Evolutionary conservation across 202 grass and related monocot species (phyloP).

Genomic region (Brachypodium distachyon): DNA sequence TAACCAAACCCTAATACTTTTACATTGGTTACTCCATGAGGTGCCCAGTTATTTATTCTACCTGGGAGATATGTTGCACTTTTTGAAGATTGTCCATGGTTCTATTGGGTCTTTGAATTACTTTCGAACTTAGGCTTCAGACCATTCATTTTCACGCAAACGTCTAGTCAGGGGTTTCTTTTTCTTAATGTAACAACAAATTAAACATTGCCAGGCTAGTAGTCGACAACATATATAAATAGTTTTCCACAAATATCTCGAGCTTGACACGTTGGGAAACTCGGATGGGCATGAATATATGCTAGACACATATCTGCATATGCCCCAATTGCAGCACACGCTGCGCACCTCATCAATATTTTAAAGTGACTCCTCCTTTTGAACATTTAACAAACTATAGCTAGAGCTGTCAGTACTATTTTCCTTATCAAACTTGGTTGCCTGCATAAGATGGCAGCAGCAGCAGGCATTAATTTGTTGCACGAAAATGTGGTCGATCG

Average conservation of each 20-base stretch:
- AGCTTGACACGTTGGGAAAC: slow-evolving; percentile 23
- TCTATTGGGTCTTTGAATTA: background rate
- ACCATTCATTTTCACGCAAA: too few relatives aligned
- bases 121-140: background rate
- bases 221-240: too few relatives aligned
- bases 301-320: too few relatives aligned
- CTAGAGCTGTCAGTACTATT: background rate
- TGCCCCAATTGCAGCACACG: too few relatives aligned
- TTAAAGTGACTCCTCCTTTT: slow-evolving; percentile 16
- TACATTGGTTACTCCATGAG: background rate
- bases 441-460: slow-evolving; percentile 12
- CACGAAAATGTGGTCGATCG: background rate
- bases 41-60: slow-evolving; percentile 11
- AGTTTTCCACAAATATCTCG: background rate
- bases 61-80: background rate
- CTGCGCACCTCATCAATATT: slow-evolving; percentile 15
- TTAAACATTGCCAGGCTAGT: too few relatives aligned
- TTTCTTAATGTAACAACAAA: background rate
- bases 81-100: background rate
- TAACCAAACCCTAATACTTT: slow-evolving; percentile 16
- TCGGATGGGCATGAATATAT: too few relatives aligned
- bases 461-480: background rate
- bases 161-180: background rate
- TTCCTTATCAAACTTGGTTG: background rate
- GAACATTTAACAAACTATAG: background rate